A percentile compares a stretch with the other conserved stretches of the same genome.
phyloP scores from a whole-genome alignment of 441 rosid species.

The Bruguiera hainesii region DNA sequence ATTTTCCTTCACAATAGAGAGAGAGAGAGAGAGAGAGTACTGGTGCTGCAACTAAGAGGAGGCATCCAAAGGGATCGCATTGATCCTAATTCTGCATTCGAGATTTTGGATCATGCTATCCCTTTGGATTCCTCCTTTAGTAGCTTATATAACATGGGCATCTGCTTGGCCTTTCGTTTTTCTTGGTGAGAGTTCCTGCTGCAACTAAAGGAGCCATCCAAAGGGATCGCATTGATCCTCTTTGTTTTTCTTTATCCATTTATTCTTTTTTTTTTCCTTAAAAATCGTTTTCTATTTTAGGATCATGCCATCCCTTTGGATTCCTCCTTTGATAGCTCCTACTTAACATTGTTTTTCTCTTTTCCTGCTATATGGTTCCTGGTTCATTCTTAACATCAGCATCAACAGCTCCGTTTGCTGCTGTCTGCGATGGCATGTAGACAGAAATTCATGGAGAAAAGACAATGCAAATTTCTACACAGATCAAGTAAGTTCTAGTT shows the following conservation, averaged over 20 bases:
- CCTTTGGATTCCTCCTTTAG: constrained; percentile 93
- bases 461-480: constrained; percentile 10
- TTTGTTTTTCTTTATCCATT: constrained; percentile 1
- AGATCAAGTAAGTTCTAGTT: too few relatives aligned
- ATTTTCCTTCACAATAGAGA: constrained; percentile 32
- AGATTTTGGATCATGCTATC: constrained; percentile 89
- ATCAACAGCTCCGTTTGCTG: neutral
- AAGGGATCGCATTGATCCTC: constrained; percentile 99
- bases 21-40: constrained; percentile 15
- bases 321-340: constrained; percentile 80
- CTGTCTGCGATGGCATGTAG: too few relatives aligned
- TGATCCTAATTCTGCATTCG: constrained; percentile 46
- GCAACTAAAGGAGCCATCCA: constrained; percentile 87
- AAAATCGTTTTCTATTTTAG: constrained; percentile 20
- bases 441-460: neutral
- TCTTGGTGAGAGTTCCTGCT: neutral
- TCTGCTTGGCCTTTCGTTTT: neutral
- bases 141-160: constrained; percentile 36
- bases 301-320: constrained; percentile 99
- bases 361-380: too few relatives aligned
- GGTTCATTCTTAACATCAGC: neutral
- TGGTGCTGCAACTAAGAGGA: constrained; percentile 52
- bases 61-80: constrained; percentile 99
- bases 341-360: neutral
- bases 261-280: neutral